Evolutionary conservation across 108 stramenopile species (phyloP).

Genomic region (Parietichytrium sp.): DNA sequence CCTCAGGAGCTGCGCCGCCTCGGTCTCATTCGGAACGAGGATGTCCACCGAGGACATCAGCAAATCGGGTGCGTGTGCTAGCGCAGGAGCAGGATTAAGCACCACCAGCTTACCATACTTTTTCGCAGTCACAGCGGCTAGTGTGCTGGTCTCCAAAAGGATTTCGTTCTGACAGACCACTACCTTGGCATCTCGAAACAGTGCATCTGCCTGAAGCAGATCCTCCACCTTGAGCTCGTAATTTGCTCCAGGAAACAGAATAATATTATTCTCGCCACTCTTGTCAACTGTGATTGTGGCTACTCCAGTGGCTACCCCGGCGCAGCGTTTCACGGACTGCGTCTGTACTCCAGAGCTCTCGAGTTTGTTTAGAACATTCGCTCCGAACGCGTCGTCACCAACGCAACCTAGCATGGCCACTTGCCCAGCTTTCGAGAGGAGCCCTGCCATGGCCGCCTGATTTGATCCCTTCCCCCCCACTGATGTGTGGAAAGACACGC

Average conservation of each 20-base stretch:
- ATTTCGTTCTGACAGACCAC: constrained; percentile 33
- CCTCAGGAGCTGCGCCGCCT: neutral
- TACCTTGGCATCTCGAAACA: neutral
- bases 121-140: neutral
- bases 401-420: constrained; percentile 28
- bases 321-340: neutral
- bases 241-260: neutral
- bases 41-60: neutral
- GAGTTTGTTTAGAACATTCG: neutral
- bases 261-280: constrained; percentile 19
- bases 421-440: neutral
- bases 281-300: constrained; percentile 7
- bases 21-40: neutral
- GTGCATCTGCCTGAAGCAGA: neutral
- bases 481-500: neutral
- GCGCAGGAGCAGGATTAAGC: neutral
- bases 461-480: constrained; percentile 37
- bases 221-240: neutral
- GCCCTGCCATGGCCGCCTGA: constrained; percentile 22
- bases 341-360: neutral
- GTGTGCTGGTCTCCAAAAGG: neutral
- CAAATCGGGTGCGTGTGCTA: neutral
- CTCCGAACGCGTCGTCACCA: neutral
- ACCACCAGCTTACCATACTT: neutral
- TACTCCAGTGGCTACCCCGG: neutral